Evolutionary conservation across 371 early-diverging fungal genomes (phyloP), one percentile per base, ranked within the genome.

Genomic region (Syncephalastrum racemosum): DNA sequence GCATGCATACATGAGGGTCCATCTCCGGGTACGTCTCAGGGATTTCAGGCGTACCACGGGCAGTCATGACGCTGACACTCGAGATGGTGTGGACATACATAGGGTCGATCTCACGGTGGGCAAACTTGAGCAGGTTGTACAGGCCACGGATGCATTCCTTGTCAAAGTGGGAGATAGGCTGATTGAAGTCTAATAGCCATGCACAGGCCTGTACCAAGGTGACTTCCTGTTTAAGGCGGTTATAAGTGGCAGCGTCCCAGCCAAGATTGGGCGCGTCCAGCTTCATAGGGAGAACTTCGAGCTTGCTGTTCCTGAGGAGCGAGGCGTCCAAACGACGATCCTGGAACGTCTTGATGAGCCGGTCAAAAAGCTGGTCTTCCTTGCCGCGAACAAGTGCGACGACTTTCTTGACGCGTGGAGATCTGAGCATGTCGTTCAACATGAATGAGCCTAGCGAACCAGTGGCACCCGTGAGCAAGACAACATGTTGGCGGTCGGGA

Each of bases 401-500:
- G 0, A 77, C 57, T 40, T 62, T 71, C 13, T 62, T 63, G 18
- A 71, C 60, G 1, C 53, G 39, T 2, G 50, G 15, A 12, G 64
- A 57, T 25, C 57, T 10, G 3, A 76, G 46, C 31, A 79, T 13
- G 20, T 64, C 65, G 0, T 49, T 50, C n/a, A 79, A 27, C 39
- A 74, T 53, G 39, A 72, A 65, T 0, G 67, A 60, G 0, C 74
- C 79, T 15, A 79, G 50, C 2, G 72, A 67, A 0, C 79, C 76
- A 46, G 74, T 79, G 1, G 69, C 71, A n/a, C 79, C 79, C 5
- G 76, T 73, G 15, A 76, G 47, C 18, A 79, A 20, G 10, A 75
- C 59, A 0, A 73, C 67, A 10, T 71, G 62, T 2, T 31, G 36
- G 4, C 45, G 39, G 10, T 24, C 50, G 7, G 31, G 19, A 14